Conservation (phyloP, 2,329 filamentous ascomycete genomes). For the Fusarium compactum region DNA sequence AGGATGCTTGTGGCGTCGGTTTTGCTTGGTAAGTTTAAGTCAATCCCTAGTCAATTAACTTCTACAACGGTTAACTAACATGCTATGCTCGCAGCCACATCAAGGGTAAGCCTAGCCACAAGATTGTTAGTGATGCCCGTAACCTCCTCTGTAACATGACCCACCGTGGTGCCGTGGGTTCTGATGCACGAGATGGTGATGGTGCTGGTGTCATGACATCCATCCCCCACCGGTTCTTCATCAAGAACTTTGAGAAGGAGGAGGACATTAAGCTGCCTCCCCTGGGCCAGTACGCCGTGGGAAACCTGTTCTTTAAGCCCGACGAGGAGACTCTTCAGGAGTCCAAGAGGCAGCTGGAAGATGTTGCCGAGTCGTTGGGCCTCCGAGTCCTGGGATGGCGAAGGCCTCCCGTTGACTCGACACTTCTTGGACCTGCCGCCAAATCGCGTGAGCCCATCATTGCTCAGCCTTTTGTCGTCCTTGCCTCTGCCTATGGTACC, state of each 20-base stretch:
- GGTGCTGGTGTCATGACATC: constrained; percentile 99
- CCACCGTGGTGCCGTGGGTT: constrained; percentile 97
- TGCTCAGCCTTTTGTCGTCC: constrained; percentile 93
- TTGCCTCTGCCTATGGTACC: constrained; percentile 84
- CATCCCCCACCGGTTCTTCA: constrained; percentile 97
- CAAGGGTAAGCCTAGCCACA: constrained; percentile 97
- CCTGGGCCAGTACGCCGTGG: constrained; percentile 93
- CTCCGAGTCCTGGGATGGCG: constrained; percentile 96
- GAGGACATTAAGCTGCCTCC: constrained; percentile 88
- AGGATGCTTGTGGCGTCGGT: constrained; percentile 99
- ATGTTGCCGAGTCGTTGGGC: constrained; percentile 88
- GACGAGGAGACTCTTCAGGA: constrained; percentile 89
- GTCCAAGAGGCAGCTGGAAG: constrained; percentile 93
- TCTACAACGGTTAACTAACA: constrained; percentile 35
- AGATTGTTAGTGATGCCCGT: constrained; percentile 97
- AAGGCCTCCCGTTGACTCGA: constrained; percentile 93
- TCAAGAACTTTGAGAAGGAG: constrained; percentile 97
- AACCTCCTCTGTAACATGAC: constrained; percentile 99
- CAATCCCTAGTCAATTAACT: background rate
- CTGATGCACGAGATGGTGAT: constrained; percentile 96
- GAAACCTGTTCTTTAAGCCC: constrained; percentile 99
- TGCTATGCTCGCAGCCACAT: constrained; percentile 76
- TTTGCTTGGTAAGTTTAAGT: constrained; percentile 84
- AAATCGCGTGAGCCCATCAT: constrained; percentile 95
- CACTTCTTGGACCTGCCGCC: constrained; percentile 90